Conservation (phyloP, 139 green algal species). For the Yamagishiella unicocca region DNA sequence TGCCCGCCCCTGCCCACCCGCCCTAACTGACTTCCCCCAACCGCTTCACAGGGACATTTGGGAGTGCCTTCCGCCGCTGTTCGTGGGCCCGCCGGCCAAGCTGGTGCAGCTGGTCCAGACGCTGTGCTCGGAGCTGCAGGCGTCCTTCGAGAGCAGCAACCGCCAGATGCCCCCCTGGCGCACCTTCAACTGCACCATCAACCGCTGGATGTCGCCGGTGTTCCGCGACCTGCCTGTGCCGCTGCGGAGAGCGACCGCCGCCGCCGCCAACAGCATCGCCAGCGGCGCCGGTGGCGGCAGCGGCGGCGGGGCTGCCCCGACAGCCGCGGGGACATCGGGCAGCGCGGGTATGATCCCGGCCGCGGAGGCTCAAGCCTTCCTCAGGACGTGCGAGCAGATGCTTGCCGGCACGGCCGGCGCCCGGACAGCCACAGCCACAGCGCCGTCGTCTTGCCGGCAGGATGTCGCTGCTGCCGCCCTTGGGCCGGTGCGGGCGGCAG, state of each 20-base stretch:
- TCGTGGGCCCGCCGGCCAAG: conserved; percentile 58
- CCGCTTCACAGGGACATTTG: conserved; percentile 66
- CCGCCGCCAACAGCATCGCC: neutral
- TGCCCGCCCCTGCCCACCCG: too few relatives aligned
- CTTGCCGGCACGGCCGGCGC: neutral
- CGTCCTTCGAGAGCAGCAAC: conserved; percentile 38
- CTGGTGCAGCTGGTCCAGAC: conserved; percentile 62
- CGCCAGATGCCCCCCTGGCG: conserved; percentile 61
- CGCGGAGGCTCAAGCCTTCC: conserved; percentile 21
- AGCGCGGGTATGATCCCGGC: conserved; percentile 18
- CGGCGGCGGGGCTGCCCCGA: neutral
- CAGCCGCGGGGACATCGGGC: neutral
- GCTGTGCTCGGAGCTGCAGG: conserved; percentile 56
- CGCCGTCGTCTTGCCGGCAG: too few relatives aligned
- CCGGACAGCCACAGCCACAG: too few relatives aligned
- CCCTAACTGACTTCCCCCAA: too few relatives aligned
- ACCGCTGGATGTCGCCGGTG: conserved; percentile 57
- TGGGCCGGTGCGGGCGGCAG: too few relatives aligned
- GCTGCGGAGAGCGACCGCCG: neutral
- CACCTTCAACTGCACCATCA: conserved; percentile 49
- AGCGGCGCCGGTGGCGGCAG: neutral
- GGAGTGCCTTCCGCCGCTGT: conserved; percentile 58
- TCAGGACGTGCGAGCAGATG: conserved; percentile 5
- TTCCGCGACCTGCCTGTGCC: conserved; percentile 58
- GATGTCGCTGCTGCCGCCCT: too few relatives aligned